Percentiles rank a stretch among this genome's conserved stretches.
phyloP scores from a whole-genome alignment of 306 rosid genomes.

The Sphenostylis stenocarpa region DNA sequence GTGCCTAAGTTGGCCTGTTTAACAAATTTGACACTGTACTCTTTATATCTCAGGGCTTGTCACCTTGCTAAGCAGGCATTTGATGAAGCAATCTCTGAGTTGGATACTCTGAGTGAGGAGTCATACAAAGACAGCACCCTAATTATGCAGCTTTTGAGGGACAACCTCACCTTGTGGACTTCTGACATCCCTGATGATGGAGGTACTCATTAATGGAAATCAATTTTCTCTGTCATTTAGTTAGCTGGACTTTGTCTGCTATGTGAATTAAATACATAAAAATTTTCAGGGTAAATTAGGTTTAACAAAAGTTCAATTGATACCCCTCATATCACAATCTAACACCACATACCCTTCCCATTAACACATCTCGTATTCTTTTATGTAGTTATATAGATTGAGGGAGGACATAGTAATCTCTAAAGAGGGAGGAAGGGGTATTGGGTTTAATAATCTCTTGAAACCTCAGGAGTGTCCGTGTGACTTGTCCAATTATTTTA shows the following conservation, averaged over 20 bases:
- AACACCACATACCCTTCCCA: background rate
- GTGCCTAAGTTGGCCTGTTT: background rate
- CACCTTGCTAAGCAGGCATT: constrained; percentile 70
- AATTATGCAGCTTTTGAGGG: constrained; percentile 76
- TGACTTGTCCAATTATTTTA: background rate
- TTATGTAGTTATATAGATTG: background rate
- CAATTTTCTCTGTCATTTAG: background rate
- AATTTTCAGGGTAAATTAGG: background rate
- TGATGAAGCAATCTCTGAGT: constrained; percentile 70
- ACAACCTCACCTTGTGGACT: constrained; percentile 74
- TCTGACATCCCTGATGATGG: constrained; percentile 63
- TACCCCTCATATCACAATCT: background rate
- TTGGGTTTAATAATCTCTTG: background rate
- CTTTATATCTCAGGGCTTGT: constrained; percentile 52
- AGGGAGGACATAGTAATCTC: background rate
- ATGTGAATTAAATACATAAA: background rate
- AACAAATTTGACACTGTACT: constrained; percentile 5
- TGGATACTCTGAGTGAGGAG: constrained; percentile 63
- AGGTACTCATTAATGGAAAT: constrained; percentile 38
- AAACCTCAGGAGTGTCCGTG: background rate
- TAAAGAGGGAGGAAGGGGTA: background rate
- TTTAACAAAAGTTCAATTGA: background rate
- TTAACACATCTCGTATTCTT: background rate
- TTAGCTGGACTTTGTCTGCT: background rate
- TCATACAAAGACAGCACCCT: constrained; percentile 72